Evolutionary conservation across 768 basidiomycete species (phyloP), one percentile per base, ranked within the genome.

Genomic region (Pleurotus tuber-regium): DNA sequence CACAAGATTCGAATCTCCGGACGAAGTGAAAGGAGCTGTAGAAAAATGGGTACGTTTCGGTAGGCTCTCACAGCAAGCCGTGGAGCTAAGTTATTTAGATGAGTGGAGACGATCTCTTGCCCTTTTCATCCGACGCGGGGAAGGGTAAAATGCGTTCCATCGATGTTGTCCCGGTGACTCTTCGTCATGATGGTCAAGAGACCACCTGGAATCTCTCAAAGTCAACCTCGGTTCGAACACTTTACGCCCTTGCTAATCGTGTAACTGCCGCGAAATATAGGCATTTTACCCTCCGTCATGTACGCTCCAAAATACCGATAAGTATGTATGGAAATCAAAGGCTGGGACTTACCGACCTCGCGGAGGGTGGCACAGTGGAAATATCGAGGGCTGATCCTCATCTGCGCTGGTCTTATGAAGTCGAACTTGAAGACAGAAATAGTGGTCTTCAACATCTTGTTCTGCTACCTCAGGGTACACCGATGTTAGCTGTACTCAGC

Each of bases 231-330:
- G 57, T 52, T 43, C 57, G 60, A 23, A 59, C 50, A 1, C 47
- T 66, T 3, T 66, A 63, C 43, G 40, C 46, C 9, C 57, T 66
- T 19, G 64, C 50, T 0, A 55, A 63, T 52, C 64, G 64, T 1
- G 61, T 50, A 10, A 63, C 61, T n/a, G 33, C 33, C 2, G 63
- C 59, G 1, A 46, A 38, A 40, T 59, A 57, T 43, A 53, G 54
- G 0, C 31, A 18, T 2, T 66, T 66, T 36, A 47, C 43, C 1
- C 47, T 62, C 11, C 48, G 54, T 14, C 28, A 50, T 14, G 28
- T 18, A 10, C 14, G 21, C 9, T 57, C 59, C 2, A 59, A 48
- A 28, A 7, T 9, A 3, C 18, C 11, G 16, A 59, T 65, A 14
- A 28, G 6, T 10, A 53, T 59, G 38, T 57, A 57, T 1, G 14